Percentiles rank a stretch among this genome's conserved stretches.
These are phyloP conservation scores for Podospora tetraspora DNA, from an alignment of 495 filamentous ascomycete species.

Conservation along the genomic window DNA sequence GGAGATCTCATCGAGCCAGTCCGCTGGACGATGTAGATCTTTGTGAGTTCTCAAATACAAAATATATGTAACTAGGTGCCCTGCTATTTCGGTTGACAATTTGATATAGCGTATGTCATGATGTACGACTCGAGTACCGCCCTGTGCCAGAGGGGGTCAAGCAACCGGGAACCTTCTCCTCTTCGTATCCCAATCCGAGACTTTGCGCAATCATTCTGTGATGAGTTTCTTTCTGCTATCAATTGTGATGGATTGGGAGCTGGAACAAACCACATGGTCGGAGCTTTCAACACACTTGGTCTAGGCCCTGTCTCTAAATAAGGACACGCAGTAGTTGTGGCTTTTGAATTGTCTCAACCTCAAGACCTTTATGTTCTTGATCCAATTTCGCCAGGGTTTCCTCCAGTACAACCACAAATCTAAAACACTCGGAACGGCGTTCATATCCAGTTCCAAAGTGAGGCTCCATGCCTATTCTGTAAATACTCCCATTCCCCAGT, in stretches of 20 bases:
- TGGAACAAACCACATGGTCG: too few species aligned
- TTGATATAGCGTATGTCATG: too few species aligned
- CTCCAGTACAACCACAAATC: background rate
- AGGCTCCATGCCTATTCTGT: background rate
- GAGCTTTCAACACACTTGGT: background rate
- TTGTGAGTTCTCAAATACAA: too few species aligned
- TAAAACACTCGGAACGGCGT: background rate
- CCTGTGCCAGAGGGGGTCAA: too few species aligned
- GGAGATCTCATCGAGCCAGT: background rate
- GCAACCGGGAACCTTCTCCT: too few species aligned
- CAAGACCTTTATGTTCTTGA: background rate
- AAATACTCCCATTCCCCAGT: background rate
- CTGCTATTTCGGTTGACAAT: too few species aligned
- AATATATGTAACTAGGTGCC: too few species aligned
- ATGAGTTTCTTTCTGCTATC: too few species aligned
- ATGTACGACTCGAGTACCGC: too few species aligned
- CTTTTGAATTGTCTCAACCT: background rate
- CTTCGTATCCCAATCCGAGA: background rate
- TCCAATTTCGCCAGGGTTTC: background rate
- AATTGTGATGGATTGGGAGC: too few species aligned
- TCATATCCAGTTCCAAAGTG: background rate
- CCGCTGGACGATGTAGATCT: background rate
- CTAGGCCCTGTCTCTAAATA: background rate
- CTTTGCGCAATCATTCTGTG: too few species aligned
- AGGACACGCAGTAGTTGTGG: background rate